Evolutionary conservation across 192 early-diverging fungal genomes (phyloP), one percentile per base, ranked within the genome.

Genomic region (Tieghemiomyces parasiticus): DNA sequence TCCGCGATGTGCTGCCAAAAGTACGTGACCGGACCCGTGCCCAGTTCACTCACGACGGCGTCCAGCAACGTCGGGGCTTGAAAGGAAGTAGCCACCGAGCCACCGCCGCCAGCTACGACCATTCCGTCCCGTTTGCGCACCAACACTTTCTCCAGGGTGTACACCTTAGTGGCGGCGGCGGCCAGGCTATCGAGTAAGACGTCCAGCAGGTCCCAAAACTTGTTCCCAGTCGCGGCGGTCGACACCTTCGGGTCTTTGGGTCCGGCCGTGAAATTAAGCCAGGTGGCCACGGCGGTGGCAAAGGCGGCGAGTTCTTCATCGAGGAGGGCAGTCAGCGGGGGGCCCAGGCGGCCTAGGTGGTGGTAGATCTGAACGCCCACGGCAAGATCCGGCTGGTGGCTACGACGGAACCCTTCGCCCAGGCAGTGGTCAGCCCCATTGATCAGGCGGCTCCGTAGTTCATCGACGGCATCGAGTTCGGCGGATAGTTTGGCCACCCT

Each of bases 1-100:
- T 54, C 52, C 24, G 32, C 29, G 28, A 54, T 30, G 28, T 10
- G 24, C 26, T 54, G n/a, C 52, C 52, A 54, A 54, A 32, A 54
- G 28, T 28, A 29, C 2, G 29, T 54, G 24, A 32, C 32, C 20
- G 52, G 52, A 31, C 52, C 28, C 4, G 28, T 32, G 20, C 24
- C 52, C 28, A 54, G 52, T 12, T 28, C 29, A 19, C 32, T 30
- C 9, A 32, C 32, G 3, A 54, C 16, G 26, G 52, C 28, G 32
- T 54, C 29, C 8, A 22, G 20, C 8, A 24, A 22, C 46, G 19
- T 24, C 46, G 46, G 25, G 46, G 46, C 8, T 6, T 24, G 20
- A 22, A 46, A 12, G 19, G 22, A 12, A 22, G 45, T 1, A 14
- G 19, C 45, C 16, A 22, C 19, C 12, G 22, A 12, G 2, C 45